Conservation (phyloP, 75 land plant genomes). For the Sequoiadendron giganteum region DNA sequence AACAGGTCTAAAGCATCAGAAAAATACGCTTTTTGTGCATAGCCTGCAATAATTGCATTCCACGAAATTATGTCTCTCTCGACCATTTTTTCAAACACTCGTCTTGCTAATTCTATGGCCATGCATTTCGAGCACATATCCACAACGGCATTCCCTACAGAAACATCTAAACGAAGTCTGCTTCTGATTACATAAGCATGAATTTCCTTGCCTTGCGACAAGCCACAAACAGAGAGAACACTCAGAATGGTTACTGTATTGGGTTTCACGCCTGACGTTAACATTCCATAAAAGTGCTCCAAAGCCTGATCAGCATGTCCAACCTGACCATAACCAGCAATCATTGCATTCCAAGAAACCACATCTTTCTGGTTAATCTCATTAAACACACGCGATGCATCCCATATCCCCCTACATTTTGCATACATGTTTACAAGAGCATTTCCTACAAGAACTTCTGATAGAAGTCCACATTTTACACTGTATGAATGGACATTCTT, state of each 20-base stretch:
- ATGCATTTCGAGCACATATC: constrained; percentile 38
- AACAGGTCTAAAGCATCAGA: constrained; percentile 33
- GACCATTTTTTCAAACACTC: constrained; percentile 39
- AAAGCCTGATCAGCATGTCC: constrained; percentile 4
- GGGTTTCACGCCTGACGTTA: constrained; percentile 1
- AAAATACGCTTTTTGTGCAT: constrained; percentile 19
- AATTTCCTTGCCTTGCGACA: constrained; percentile 8
- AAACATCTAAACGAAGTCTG: constrained; percentile 15
- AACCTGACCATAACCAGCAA: constrained; percentile 6
- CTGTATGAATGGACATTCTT: constrained; percentile 49
- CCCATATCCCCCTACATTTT: constrained; percentile 48
- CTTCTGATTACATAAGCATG: constrained; percentile 6
- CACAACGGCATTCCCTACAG: constrained; percentile 23
- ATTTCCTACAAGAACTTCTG: constrained; percentile 33
- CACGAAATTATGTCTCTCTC: constrained; percentile 53
- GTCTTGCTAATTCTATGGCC: constrained; percentile 26
- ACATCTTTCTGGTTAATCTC: constrained; percentile 27
- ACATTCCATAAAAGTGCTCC: constrained; percentile 2
- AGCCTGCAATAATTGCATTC: constrained; percentile 56
- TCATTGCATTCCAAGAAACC: constrained; percentile 16
- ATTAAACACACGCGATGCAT: constrained; percentile 35
- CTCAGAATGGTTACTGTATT: constrained; percentile 4
- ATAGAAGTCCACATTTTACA: constrained; percentile 25
- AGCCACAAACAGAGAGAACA: constrained; percentile 13
- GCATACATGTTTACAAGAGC: constrained; percentile 73